Percentiles rank a stretch among this genome's conserved stretches.
These are phyloP conservation scores for Poa pratensis DNA, from an alignment of 176 grass and related monocot species.

Conservation along the genomic window DNA sequence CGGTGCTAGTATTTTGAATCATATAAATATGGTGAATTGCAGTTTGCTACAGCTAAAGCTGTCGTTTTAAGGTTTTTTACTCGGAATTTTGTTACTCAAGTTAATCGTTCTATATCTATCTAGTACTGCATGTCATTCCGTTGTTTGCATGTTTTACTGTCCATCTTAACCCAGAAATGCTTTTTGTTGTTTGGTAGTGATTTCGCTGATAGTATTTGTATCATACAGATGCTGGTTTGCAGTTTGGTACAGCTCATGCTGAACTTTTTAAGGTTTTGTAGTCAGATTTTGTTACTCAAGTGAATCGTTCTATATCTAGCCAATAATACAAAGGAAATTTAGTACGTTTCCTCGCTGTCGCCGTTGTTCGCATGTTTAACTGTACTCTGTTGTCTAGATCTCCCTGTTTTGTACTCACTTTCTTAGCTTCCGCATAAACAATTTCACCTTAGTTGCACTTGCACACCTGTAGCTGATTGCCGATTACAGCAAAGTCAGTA, in stretches of 20 bases:
- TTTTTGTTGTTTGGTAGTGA: too few species aligned
- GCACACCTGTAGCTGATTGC: not conserved
- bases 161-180: too few species aligned
- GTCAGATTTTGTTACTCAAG: not conserved
- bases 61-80: constrained; percentile 1
- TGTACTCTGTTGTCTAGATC: not conserved
- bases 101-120: not conserved
- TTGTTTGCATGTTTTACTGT: not conserved
- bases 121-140: not conserved
- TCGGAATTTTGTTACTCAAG: not conserved
- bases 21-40: not conserved
- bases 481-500: not conserved
- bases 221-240: not conserved
- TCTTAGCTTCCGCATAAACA: not conserved
- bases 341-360: too few species aligned
- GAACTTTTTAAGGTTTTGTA: not conserved
- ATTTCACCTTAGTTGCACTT: not conserved
- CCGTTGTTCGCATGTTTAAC: not conserved
- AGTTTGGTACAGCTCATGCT: not conserved
- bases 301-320: not conserved
- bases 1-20: not conserved
- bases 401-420: not conserved
- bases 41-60: constrained; percentile 5
- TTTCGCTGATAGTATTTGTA: not conserved
- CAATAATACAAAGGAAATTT: not conserved